A percentile compares a stretch with the other conserved stretches of the same genome.
These are phyloP conservation scores for Cladosporium velox DNA, from an alignment of 2,329 filamentous ascomycete genomes.

Conservation along the genomic window DNA sequence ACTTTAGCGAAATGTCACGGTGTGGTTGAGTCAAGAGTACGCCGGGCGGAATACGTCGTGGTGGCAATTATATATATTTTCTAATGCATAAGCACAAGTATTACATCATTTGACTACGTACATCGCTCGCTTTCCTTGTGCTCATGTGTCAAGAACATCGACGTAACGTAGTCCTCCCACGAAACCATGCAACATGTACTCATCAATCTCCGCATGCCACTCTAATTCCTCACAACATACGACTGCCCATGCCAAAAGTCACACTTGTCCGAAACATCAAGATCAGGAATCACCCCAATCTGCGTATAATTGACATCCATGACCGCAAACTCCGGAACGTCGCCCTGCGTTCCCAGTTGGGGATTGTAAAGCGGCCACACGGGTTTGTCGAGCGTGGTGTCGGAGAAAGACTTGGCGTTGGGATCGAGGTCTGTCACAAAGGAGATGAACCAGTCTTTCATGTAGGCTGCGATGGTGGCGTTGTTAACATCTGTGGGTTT, in stretches of 20 bases:
- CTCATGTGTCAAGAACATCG: too few relatives aligned
- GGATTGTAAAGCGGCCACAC: constrained; percentile 35
- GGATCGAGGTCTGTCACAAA: constrained; percentile 40
- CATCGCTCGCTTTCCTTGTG: too few relatives aligned
- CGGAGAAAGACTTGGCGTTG: constrained; percentile 26
- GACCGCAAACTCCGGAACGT: constrained; percentile 23
- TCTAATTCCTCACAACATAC: constrained; percentile 29
- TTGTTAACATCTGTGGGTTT: constrained; percentile 31
- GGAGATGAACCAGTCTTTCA: constrained; percentile 40
- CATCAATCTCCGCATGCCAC: neutral
- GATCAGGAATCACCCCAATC: constrained; percentile 27
- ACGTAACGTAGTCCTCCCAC: too few relatives aligned
- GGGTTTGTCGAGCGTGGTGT: constrained; percentile 30
- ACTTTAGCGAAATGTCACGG: neutral
- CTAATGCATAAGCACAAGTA: neutral
- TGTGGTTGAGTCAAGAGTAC: neutral
- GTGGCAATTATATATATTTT: neutral
- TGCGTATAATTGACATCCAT: constrained; percentile 31
- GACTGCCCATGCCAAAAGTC: constrained; percentile 31
- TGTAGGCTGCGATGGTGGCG: constrained; percentile 36
- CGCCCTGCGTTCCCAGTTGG: constrained; percentile 2
- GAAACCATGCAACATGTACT: too few relatives aligned
- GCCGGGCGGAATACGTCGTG: neutral
- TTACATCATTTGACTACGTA: neutral
- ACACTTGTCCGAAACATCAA: constrained; percentile 27